These are phyloP conservation scores for Aspergillus ochraceus DNA, from an alignment of 2,329 filamentous ascomycete species.

Conservation along the genomic window DNA sequence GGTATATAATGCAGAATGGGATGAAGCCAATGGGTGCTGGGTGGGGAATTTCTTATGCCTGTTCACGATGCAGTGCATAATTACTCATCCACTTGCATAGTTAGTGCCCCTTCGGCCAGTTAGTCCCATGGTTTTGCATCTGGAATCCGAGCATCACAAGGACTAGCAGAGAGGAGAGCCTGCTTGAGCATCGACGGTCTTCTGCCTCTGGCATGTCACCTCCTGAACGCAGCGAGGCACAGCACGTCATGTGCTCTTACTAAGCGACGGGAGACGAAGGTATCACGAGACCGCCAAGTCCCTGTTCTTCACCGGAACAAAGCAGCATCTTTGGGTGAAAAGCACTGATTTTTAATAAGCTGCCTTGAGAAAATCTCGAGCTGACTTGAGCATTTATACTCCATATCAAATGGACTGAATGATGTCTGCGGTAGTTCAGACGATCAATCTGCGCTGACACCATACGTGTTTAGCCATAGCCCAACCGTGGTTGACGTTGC, in stretches of 20 bases:
- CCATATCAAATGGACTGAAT: not conserved
- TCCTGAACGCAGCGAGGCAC: not conserved
- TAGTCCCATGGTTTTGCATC: too few species aligned
- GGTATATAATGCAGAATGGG: too few species aligned
- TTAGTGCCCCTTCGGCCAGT: not conserved
- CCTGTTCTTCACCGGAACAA: not conserved
- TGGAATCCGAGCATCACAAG: too few species aligned
- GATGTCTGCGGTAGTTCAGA: not conserved
- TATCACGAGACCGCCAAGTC: not conserved
- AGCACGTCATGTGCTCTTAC: not conserved
- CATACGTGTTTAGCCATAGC: not conserved
- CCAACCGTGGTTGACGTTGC: not conserved
- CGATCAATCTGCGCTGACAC: not conserved
- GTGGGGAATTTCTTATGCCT: too few species aligned
- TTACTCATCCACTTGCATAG: not conserved
- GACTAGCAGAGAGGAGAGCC: too few species aligned
- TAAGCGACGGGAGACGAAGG: not conserved
- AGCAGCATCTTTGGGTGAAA: not conserved
- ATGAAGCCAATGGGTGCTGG: too few species aligned
- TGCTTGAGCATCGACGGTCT: too few species aligned
- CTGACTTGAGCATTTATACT: not conserved
- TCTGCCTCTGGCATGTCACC: not conserved
- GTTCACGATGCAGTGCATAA: not conserved
- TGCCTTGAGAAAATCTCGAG: not conserved
- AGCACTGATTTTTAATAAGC: not conserved